Conservation (phyloP, 495 filamentous ascomycete species). For the Antarctomyces pellizariae region DNA sequence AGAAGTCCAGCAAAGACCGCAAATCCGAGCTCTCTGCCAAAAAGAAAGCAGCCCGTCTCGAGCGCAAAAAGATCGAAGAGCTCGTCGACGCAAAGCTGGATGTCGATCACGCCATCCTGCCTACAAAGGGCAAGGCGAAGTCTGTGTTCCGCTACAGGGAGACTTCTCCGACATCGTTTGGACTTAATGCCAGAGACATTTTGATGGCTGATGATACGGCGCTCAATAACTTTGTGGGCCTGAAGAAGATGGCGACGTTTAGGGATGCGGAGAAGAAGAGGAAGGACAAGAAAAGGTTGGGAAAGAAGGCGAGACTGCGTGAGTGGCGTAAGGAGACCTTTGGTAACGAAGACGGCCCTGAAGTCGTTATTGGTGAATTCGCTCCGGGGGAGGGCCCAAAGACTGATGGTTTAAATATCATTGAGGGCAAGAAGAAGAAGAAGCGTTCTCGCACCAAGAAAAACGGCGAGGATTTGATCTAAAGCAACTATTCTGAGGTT, state of each 20-base stretch:
- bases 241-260: conserved; percentile 87
- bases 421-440: conserved; percentile 13
- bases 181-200: conserved; percentile 73
- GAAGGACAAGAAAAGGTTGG: conserved; percentile 63
- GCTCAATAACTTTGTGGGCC: conserved; percentile 72
- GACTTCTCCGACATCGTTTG: conserved; percentile 74
- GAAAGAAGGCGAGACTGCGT: conserved; percentile 73
- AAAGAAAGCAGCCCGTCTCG: conserved; percentile 50
- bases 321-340: conserved; percentile 89
- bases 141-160: conserved; percentile 73
- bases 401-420: conserved; percentile 7
- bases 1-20: conserved; percentile 38
- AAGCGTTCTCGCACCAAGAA: conserved; percentile 15
- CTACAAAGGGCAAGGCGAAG: conserved; percentile 25
- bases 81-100: conserved; percentile 69
- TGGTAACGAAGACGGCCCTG: conserved; percentile 43
- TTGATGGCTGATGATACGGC: conserved; percentile 66
- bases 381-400: background rate
- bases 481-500: too few relatives aligned
- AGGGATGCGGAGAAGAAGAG: conserved; percentile 70
- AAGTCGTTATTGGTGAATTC: conserved; percentile 8
- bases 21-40: conserved; percentile 42
- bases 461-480: too few relatives aligned
- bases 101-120: conserved; percentile 14
- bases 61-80: conserved; percentile 62